Evolutionary conservation across 495 filamentous ascomycete genomes (phyloP), one percentile per base, ranked within the genome.

Genomic region (Evansstolkia leycettana): DNA sequence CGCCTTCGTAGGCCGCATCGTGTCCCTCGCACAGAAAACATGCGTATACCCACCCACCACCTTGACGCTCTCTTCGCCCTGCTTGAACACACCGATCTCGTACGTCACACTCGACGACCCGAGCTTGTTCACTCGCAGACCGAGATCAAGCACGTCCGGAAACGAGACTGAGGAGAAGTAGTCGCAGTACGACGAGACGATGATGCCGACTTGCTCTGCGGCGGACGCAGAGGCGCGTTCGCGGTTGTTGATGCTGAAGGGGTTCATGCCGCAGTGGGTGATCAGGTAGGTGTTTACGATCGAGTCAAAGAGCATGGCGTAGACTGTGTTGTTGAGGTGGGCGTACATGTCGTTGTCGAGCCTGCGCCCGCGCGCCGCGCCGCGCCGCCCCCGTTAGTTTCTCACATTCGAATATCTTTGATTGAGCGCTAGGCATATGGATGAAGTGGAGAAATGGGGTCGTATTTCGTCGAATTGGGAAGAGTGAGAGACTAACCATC

Each of bases 341-440:
- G 78, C 71, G 57, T 94, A 96, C 82, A 93, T 90, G 62, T 95
- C 89, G 49, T 95, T 95, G 57, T 98, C 90, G 50, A 69, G 76
- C 84, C 84, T 88, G n/a, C 12, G n/a, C n/a, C n/a, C n/a, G n/a
- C n/a, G n/a, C n/a, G n/a, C n/a, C n/a, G n/a, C n/a, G n/a, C n/a
- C n/a, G n/a, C n/a, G n/a, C n/a, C n/a, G n/a, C n/a, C n/a, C n/a
- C n/a, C n/a, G n/a, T n/a, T n/a, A n/a, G n/a, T n/a, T n/a, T n/a
- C n/a, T n/a, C n/a, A n/a, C n/a, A n/a, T n/a, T n/a, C n/a, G n/a
- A n/a, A n/a, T n/a, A n/a, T n/a, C n/a, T n/a, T n/a, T n/a, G n/a
- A n/a, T n/a, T n/a, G n/a, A n/a, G n/a, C n/a, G n/a, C n/a, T n/a
- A n/a, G n/a, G n/a, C n/a, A n/a, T n/a, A n/a, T n/a, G n/a, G n/a